Conservation (phyloP, 768 basidiomycete species). For the Suillus subalutaceus region DNA sequence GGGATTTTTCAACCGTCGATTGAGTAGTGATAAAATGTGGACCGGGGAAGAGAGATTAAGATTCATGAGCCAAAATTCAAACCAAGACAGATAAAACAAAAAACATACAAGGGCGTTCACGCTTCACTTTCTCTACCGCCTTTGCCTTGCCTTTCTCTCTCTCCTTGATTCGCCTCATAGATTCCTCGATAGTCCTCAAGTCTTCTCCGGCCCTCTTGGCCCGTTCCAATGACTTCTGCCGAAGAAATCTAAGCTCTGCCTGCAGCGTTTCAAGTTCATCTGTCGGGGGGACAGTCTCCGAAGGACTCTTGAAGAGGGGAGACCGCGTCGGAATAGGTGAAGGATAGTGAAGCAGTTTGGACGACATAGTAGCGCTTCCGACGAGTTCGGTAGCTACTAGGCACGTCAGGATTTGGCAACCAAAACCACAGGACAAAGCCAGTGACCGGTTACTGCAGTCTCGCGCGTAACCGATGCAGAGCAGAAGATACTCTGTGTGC, state of each 20-base stretch:
- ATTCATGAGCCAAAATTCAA: slow-evolving; percentile 17
- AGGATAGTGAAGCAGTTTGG: slow-evolving; percentile 55
- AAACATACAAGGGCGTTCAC: slow-evolving; percentile 76
- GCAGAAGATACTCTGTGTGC: slow-evolving; percentile 14
- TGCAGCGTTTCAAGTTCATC: slow-evolving; percentile 73
- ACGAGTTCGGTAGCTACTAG: slow-evolving; percentile 20
- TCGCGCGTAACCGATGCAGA: slow-evolving; percentile 22
- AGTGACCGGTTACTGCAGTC: slow-evolving; percentile 15
- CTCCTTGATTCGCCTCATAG: slow-evolving; percentile 76
- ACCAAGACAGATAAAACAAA: slow-evolving; percentile 12
- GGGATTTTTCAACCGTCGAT: slow-evolving; percentile 16
- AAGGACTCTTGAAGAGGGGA: slow-evolving; percentile 59
- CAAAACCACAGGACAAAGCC: slow-evolving; percentile 16
- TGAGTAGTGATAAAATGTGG: slow-evolving; percentile 13
- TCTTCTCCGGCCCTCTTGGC: slow-evolving; percentile 78
- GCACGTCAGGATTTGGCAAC: slow-evolving; percentile 15
- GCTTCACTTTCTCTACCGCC: slow-evolving; percentile 70
- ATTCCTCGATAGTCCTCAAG: slow-evolving; percentile 72
- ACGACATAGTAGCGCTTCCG: slow-evolving; percentile 53
- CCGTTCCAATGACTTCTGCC: slow-evolving; percentile 58
- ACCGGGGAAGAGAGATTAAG: slow-evolving; percentile 19
- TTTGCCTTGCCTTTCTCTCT: slow-evolving; percentile 74
- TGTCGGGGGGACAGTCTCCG: slow-evolving; percentile 68
- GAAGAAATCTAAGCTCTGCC: slow-evolving; percentile 58
- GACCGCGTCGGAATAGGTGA: slow-evolving; percentile 56